These are phyloP conservation scores for Neoconidiobolus thromboides DNA, from an alignment of 371 early-diverging fungal genomes.

Conservation along the genomic window DNA sequence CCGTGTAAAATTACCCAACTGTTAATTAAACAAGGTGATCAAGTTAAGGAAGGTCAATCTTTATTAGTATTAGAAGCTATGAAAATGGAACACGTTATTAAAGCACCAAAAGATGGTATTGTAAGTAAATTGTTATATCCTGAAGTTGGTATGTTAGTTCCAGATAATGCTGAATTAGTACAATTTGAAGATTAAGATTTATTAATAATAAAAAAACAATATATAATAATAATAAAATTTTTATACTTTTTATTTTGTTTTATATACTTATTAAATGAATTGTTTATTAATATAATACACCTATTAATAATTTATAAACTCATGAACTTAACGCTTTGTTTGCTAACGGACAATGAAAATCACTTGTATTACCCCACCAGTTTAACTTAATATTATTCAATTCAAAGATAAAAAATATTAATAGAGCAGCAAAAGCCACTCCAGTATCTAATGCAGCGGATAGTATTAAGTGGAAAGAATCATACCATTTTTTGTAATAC, in stretches of 20 bases:
- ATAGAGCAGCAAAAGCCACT: background rate
- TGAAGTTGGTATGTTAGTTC: constrained; percentile 73
- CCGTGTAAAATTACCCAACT: constrained; percentile 89
- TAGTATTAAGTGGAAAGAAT: constrained; percentile 17
- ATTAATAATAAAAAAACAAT: no score
- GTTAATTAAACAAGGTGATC: constrained; percentile 55
- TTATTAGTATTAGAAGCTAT: constrained; percentile 86
- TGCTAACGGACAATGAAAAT: background rate
- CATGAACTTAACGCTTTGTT: background rate
- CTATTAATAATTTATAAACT: no score
- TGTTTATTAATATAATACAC: no score
- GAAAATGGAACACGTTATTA: constrained; percentile 95
- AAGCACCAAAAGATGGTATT: constrained; percentile 57
- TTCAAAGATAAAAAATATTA: background rate
- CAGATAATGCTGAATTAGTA: constrained; percentile 64
- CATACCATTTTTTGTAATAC: constrained; percentile 15
- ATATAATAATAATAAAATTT: no score
- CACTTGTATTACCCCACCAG: background rate
- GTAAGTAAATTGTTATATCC: constrained; percentile 48
- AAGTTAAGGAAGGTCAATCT: constrained; percentile 61
- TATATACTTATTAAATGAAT: no score
- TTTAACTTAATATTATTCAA: background rate
- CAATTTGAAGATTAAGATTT: constrained; percentile 28
- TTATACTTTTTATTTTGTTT: no score
- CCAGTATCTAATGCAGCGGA: constrained; percentile 18